Percentiles rank a stretch among this genome's conserved stretches.
phyloP scores from a whole-genome alignment of 305 asterid genomes.

The Withania somnifera region DNA sequence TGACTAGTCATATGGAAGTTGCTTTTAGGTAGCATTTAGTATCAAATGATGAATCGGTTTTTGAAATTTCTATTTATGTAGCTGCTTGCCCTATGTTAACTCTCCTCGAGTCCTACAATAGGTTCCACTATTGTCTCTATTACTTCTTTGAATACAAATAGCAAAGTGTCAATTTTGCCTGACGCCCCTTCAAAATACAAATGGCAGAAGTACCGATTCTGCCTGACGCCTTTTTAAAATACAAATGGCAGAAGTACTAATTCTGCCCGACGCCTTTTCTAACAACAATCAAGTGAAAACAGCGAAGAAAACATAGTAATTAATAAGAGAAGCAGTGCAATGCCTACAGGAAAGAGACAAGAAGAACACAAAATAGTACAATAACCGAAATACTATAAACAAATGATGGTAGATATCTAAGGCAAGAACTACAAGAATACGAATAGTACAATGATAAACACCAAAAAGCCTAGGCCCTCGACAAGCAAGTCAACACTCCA shows the following conservation, averaged over 20 bases:
- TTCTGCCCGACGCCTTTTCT: neutral
- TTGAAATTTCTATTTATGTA: neutral
- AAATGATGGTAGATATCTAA: too few species aligned
- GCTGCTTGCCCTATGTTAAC: neutral
- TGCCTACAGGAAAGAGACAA: too few species aligned
- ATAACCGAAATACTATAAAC: too few species aligned
- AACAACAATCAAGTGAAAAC: too few species aligned
- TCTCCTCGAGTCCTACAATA: neutral
- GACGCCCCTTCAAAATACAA: neutral
- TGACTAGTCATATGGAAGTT: neutral
- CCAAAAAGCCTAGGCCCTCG: too few species aligned
- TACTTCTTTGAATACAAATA: constrained; percentile 2
- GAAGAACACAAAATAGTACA: too few species aligned
- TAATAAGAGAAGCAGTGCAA: too few species aligned
- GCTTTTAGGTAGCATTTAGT: neutral
- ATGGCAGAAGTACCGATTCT: neutral
- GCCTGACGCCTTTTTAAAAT: neutral
- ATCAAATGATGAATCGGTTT: neutral
- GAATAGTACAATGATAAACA: too few species aligned
- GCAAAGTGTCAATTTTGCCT: too few species aligned
- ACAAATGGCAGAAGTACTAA: neutral
- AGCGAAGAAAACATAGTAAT: too few species aligned
- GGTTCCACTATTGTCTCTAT: neutral
- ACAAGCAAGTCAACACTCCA: too few species aligned
- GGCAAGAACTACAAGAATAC: too few species aligned